Percentiles rank a stretch among this genome's conserved stretches.
These are phyloP conservation scores for Fusarium pininemorale DNA, from an alignment of 2,329 filamentous ascomycete genomes.

Conservation along the genomic window DNA sequence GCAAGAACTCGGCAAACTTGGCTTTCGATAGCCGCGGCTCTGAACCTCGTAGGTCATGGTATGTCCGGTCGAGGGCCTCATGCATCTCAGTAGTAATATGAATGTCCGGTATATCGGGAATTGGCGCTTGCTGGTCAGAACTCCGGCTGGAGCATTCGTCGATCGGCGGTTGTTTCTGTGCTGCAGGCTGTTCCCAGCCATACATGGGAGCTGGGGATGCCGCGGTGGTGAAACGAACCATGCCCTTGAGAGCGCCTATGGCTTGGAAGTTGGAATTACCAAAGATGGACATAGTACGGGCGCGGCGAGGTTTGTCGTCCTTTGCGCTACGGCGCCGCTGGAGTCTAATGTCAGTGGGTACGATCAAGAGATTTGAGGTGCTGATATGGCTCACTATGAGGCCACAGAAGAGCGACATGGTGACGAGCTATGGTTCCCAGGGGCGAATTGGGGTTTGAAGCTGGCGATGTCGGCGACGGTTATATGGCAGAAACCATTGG, in stretches of 20 bases:
- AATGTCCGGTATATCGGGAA: constrained; percentile 46
- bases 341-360: constrained; percentile 13
- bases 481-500: constrained; percentile 36
- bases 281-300: constrained; percentile 53
- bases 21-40: constrained; percentile 45
- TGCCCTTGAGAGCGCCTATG: constrained; percentile 42
- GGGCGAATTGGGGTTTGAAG: constrained; percentile 15
- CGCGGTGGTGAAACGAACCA: constrained; percentile 48
- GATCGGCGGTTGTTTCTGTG: constrained; percentile 21
- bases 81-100: constrained; percentile 60
- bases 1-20: constrained; percentile 60
- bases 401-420: constrained; percentile 36
- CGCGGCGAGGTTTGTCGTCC: constrained; percentile 42
- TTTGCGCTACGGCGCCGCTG: constrained; percentile 24
- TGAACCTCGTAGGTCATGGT: constrained; percentile 53
- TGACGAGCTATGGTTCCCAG: constrained; percentile 7
- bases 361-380: neutral
- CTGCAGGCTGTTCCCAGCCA: constrained; percentile 31
- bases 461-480: constrained; percentile 27
- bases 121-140: constrained; percentile 22
- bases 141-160: constrained; percentile 42
- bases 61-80: constrained; percentile 59
- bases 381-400: constrained; percentile 28
- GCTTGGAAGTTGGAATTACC: constrained; percentile 48
- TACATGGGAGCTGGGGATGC: constrained; percentile 43